Base-by-base conservation (phyloP, 768 basidiomycete genomes). In the Mrakia frigida region DNA sequence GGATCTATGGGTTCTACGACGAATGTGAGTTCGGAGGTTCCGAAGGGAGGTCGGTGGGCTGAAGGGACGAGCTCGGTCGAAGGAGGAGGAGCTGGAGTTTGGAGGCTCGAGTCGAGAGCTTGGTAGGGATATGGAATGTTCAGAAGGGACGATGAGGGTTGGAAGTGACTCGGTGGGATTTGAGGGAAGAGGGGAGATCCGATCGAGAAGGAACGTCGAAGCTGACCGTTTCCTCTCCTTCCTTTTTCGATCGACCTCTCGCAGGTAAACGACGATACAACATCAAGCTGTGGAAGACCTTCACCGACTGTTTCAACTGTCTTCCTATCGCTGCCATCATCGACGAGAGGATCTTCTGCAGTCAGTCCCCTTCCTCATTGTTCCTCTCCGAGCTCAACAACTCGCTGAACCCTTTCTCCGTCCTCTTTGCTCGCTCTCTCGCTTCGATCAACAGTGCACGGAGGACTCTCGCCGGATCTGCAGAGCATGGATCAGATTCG, bases 281-380 rank as follows among this genome's bases (percentile, higher is more conserved):
- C 87, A 99, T 99, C 88, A 99, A 99, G 85, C 88, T 98, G 83
- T 99, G 96, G 96, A 99, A 99, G 88, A 99, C 96, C 52, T 99
- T 99, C 85, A 99, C 96, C 77, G 96, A 99, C 84, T 98, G 96
- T 86, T 99, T 99, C 88, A 99, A 99, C 87, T 98, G 96, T 84
- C 78, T 79, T 6, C 78, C 78, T 10, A 63, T 79, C 43, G 75
- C 78, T 35, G 78, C 78, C 37, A 76, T 79, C 67, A 74, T 79
- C 39, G 78, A 79, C 70, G 78, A 79, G 43, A 76, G 76, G 78
- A 79, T 79, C 53, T 76, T 79, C 56, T 76, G 75, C 65, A 79
- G 74, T 75, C 18, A 35, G 74, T 78, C 59, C 41, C 23, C 56
- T 31, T 33, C 61, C 6, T 33, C 73, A 37, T 37, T 25, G 23